These are phyloP conservation scores for Phaeosphaeriaceae sp. DNA, from an alignment of 2,329 filamentous ascomycete species.

Conservation along the genomic window DNA sequence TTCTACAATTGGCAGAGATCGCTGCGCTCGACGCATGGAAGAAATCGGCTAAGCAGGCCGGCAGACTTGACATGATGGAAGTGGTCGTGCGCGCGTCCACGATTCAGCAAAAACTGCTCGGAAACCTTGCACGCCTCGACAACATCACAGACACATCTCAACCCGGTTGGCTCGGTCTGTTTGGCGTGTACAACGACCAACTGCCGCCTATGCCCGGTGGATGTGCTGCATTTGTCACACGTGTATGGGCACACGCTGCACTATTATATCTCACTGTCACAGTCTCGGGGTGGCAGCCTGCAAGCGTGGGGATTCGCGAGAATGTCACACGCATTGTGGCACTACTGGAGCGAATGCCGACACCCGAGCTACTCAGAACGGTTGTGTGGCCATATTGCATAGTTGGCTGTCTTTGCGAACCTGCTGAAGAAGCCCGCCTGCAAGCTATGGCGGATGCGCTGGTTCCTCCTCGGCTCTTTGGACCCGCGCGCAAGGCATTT, in stretches of 20 bases:
- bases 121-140: neutral
- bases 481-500: conserved; percentile 36
- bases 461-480: conserved; percentile 27
- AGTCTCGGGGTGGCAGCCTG: conserved; percentile 32
- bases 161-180: conserved; percentile 8
- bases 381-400: conserved; percentile 45
- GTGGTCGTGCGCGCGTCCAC: conserved; percentile 52
- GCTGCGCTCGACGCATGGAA: conserved; percentile 64
- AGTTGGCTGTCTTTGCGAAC: conserved; percentile 31
- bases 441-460: conserved; percentile 26
- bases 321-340: conserved; percentile 20
- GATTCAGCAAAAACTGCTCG: neutral
- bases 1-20: conserved; percentile 63
- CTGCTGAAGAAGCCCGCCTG: conserved; percentile 22
- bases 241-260: conserved; percentile 30
- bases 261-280: conserved; percentile 25
- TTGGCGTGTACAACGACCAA: neutral
- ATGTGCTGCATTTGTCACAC: conserved; percentile 10
- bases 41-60: conserved; percentile 53
- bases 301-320: conserved; percentile 14
- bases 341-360: conserved; percentile 14
- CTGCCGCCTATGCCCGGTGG: neutral
- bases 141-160: neutral
- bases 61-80: conserved; percentile 55
- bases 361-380: conserved; percentile 31